phyloP scores from a whole-genome alignment of 2,329 filamentous ascomycete genomes.

The Penicillium aurantiogriseum region DNA sequence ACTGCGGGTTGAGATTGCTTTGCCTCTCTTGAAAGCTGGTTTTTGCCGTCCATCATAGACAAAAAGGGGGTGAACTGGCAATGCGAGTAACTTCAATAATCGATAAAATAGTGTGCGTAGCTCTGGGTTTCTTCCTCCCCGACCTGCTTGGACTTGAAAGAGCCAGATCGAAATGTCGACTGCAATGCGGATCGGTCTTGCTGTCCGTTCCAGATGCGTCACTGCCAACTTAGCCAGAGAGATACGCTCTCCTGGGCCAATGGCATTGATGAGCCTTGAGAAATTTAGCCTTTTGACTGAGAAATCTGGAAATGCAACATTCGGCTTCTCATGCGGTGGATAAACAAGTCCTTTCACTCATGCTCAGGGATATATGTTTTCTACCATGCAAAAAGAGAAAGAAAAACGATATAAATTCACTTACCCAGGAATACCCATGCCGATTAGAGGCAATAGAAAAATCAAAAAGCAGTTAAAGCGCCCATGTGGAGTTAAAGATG shows the following conservation, averaged over 20 bases:
- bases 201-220: conserved; percentile 68
- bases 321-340: neutral
- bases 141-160: conserved; percentile 83
- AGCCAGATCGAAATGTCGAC: conserved; percentile 98
- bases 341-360: neutral
- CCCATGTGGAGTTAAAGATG: conserved; percentile 13
- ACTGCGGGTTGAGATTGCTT: conserved; percentile 53
- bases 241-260: conserved; percentile 75
- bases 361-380: conserved; percentile 3
- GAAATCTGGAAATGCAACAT: neutral
- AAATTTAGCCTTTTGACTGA: neutral
- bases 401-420: conserved; percentile 24
- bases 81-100: conserved; percentile 70
- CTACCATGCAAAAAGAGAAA: neutral
- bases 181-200: conserved; percentile 76
- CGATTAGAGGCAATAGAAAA: neutral
- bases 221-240: conserved; percentile 80
- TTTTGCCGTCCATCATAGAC: conserved; percentile 87
- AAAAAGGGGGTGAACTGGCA: conserved; percentile 82
- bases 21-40: conserved; percentile 84
- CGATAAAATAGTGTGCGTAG: conserved; percentile 91
- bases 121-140: conserved; percentile 84
- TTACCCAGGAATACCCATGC: conserved; percentile 49
- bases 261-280: conserved; percentile 80
- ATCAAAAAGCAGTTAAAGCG: neutral